Base-by-base conservation (phyloP, 208 protist genomes). In the Crithidia bombi region DNA sequence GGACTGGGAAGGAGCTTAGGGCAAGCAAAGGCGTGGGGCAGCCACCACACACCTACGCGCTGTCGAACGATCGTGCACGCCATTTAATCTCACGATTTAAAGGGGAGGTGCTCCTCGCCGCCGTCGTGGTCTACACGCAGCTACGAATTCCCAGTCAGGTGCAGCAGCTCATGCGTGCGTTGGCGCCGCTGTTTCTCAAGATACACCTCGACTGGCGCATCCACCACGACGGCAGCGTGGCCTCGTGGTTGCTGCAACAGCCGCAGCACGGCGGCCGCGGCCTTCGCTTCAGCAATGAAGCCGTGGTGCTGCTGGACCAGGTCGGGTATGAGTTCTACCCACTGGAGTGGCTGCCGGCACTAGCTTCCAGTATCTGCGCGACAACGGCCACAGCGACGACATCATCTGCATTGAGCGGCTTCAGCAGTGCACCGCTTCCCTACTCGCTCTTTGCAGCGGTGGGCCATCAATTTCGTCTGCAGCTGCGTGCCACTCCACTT, bases 241-340 rank as follows among this genome's bases (percentile, higher is more conserved):
- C 62, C 21, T n/a, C 56, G 7, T 63, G 69, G 71, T 61, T 82
- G 14, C 62, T 75, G 14, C 62, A 65, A 28, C 44, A 61, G 28
- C 19, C 19, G 14, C 38, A 43, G 7, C 38, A 43, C 10, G 10
- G 38, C 21, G 21, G 35, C 39, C 39, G 59, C 59, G 15, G 56
- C 32, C 35, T 81, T 17, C 39, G 56, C 41, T 91, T 95, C 49
- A 83, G 80, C 39, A 39, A 38, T n/a, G 87, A 92, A 58, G 87
- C 84, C 21, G 72, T 46, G 21, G 59, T 81, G 25, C 62, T 95
- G 46, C 65, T 95, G 54, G 75, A 92, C 52, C 61, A 87, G 7
- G 78, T 95, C 10, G 85, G 83, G 15, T 95, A 95, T 49, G 79
- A 90, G 70, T 90, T 95, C 52, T 95, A 93, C 62, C 78, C 87